Evolutionary conservation across 495 filamentous ascomycete genomes (phyloP).

Genomic region (Penicillium pancosmium): DNA sequence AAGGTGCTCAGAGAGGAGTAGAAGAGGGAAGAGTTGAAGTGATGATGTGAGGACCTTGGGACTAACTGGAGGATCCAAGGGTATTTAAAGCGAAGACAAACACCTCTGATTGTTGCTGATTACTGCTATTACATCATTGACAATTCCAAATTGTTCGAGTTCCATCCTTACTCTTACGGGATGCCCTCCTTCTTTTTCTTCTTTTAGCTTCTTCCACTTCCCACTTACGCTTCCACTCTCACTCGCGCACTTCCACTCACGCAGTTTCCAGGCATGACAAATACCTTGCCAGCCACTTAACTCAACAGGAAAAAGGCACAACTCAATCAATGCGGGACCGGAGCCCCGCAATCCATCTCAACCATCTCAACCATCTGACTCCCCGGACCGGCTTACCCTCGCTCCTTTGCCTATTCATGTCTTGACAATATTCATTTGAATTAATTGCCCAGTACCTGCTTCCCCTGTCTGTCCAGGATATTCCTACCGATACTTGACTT

Average conservation of each 20-base stretch:
- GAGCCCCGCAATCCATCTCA: no score
- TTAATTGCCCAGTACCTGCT: no score
- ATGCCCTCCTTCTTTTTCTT: not conserved
- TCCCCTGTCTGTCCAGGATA: no score
- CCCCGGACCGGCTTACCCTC: no score
- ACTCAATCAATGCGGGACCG: no score
- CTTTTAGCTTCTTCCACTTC: slow-evolving; percentile 1
- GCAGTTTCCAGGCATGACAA: not conserved
- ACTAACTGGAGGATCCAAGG: not conserved
- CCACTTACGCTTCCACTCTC: not conserved
- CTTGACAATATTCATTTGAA: no score
- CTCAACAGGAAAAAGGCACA: no score
- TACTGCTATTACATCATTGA: slow-evolving; percentile 16
- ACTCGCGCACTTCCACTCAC: not conserved
- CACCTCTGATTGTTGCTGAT: not conserved
- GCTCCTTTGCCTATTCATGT: no score
- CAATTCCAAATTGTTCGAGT: not conserved
- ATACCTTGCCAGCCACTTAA: not conserved
- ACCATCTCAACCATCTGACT: no score
- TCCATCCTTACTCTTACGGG: no score
- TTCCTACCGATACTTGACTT: no score
- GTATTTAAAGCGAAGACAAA: slow-evolving; percentile 34
- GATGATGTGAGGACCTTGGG: slow-evolving; percentile 15
- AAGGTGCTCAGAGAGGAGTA: slow-evolving; percentile 1
- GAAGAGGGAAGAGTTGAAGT: slow-evolving; percentile 15